These are phyloP conservation scores for Fusarium duplospermum DNA, from an alignment of 2,329 filamentous ascomycete genomes.

Conservation along the genomic window DNA sequence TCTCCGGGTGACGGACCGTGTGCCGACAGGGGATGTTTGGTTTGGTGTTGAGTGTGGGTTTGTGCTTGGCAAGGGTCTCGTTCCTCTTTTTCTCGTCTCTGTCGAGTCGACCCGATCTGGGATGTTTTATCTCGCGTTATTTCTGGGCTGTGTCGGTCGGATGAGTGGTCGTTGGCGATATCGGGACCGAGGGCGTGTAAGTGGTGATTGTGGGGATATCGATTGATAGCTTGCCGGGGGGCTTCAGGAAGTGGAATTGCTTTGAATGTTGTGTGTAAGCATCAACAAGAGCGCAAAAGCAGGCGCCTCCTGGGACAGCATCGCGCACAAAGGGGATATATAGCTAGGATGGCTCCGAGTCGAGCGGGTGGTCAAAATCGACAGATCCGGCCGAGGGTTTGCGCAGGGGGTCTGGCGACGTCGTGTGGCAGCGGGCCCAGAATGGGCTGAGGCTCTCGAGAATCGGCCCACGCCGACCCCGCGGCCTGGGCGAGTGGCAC, in stretches of 20 bases:
- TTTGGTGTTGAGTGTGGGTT: constrained; percentile 16
- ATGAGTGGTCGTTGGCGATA: constrained; percentile 16
- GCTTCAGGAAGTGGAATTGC: constrained; percentile 17
- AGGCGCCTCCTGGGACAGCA: constrained; percentile 17
- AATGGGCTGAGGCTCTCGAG: constrained; percentile 51
- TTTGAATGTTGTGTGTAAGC: constrained; percentile 30
- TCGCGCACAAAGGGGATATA: constrained; percentile 45
- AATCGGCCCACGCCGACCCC: constrained; percentile 52
- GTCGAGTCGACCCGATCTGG: constrained; percentile 7
- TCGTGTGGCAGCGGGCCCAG: constrained; percentile 49
- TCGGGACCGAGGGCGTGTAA: constrained; percentile 29
- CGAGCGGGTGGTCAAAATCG: constrained; percentile 41
- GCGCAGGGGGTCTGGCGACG: constrained; percentile 49
- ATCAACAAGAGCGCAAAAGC: constrained; percentile 30
- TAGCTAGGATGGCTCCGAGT: constrained; percentile 28
- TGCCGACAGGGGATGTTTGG: constrained; percentile 20
- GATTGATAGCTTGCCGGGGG: constrained; percentile 14
- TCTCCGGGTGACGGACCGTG: constrained; percentile 22
- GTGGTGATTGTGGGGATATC: constrained; percentile 25
- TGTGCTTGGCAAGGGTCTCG: constrained; percentile 18
- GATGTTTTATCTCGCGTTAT: constrained; percentile 23
- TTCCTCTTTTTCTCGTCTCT: constrained; percentile 30
- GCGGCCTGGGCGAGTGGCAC: constrained; percentile 34
- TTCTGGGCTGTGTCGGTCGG: constrained; percentile 15
- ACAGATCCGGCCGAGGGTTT: constrained; percentile 45